Evolutionary conservation across 192 early-diverging fungal species (phyloP), one percentile per base, ranked within the genome.

Genomic region (Spinellus fusiger): DNA sequence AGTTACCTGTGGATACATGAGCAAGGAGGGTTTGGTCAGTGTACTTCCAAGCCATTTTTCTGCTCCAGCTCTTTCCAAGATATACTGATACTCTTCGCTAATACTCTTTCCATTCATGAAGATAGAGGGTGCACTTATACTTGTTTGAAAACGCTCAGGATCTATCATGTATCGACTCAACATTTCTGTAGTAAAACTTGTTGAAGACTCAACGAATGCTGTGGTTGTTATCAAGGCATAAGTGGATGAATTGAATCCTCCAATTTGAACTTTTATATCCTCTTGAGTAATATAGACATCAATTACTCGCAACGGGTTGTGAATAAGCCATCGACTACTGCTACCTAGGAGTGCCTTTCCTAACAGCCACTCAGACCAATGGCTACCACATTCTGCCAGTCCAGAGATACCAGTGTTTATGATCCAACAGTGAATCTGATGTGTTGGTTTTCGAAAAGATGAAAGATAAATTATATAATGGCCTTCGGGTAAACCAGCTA

Each of bases 1-100:
- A 35, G 50, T 62, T 68, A 79, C 77, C 61, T 65, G 58, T 26
- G 77, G 77, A 8, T 62, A 66, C 20, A 80, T 31, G 12, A 80
- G 23, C 18, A 76, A 44, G 16, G 76, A 68, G 1, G 79, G 79
- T 31, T 80, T 74, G 1, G 61, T 52, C 12, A 80, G 56, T 13
- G 70, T 59, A 27, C 68, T 75, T 5, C 75, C 76, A 2, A 66
- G 62, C 73, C 71, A 78, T 53, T 77, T 74, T 1, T 59, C 66
- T 2, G 63, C 44, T 23, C 66, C 72, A 7, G 65, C 56, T 37
- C 79, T 65, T 18, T 80, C 74, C 51, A 80, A n/a, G 5, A 80
- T 74, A 49, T 80, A 80, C 35, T 80, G 76, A 40, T 80, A 71
- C 28, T 80, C 79, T 29, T 80, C 79, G 8, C 79, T 69, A 3